These are phyloP conservation scores for Sphaerobolus stellatus DNA, from an alignment of 1,284 basidiomycete species.

Conservation along the genomic window DNA sequence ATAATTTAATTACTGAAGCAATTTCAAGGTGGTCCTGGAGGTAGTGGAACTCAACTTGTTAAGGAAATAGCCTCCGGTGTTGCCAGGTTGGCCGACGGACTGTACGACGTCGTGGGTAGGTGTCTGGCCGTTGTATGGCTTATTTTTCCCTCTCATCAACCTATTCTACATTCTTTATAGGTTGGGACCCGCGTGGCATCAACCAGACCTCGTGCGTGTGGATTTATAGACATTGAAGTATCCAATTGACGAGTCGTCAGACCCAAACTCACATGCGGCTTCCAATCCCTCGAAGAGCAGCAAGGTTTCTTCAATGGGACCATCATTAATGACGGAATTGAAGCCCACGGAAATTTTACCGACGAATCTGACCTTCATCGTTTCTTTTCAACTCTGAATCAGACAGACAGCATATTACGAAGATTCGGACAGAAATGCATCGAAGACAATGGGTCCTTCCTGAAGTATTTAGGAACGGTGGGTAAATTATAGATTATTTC, in stretches of 20 bases:
- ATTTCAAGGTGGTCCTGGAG: constrained; percentile 10
- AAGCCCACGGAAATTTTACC: constrained; percentile 11
- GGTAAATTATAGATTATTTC: not conserved
- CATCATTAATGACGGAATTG: constrained; percentile 1
- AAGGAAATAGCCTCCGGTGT: not conserved
- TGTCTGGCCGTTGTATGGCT: not conserved
- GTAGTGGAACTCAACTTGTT: constrained; percentile 3
- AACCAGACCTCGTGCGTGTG: constrained; percentile 3
- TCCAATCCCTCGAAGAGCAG: not conserved
- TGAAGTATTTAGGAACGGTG: constrained; percentile 16
- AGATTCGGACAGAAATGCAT: constrained; percentile 7
- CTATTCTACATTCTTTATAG: not conserved
- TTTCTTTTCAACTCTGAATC: constrained; percentile 10
- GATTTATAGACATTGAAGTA: not conserved
- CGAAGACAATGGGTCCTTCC: constrained; percentile 4
- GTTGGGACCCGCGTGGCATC: constrained; percentile 21
- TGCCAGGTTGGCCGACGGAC: not conserved
- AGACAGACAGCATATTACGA: not conserved
- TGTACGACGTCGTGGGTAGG: constrained; percentile 5
- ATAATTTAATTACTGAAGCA: not conserved
- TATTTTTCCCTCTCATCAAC: not conserved
- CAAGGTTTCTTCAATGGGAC: constrained; percentile 5
- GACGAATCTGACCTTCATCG: constrained; percentile 5
- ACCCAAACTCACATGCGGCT: constrained; percentile 10
- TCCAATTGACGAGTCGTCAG: not conserved